Base-by-base conservation (phyloP, 2,329 filamentous ascomycete genomes). In the Penicillium capsulatum region DNA sequence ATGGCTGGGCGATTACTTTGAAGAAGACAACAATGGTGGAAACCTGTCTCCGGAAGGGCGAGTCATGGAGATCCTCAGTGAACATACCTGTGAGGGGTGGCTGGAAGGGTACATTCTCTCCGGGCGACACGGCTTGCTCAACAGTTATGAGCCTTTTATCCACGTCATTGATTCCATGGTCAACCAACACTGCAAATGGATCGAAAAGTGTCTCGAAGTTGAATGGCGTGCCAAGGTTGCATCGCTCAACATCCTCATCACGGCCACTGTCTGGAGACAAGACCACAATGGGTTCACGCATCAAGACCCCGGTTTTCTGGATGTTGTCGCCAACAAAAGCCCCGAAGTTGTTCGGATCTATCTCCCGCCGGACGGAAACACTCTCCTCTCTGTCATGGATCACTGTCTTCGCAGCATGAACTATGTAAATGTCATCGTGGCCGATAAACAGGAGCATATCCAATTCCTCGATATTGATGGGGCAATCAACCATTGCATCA, bases 141-240 rank as follows among this genome's bases (percentile, higher is more conserved):
- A 88, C 73, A 84, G 80, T 59, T 90, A 90, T 66, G 85, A 90
- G 63, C 83, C 84, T 0, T 90, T 90, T 59, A 85, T 89, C 43
- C 84, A 89, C 58, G 79, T 90, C 54, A 87, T 90, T 54, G 84
- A 89, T 63, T 86, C 82, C 1, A 90, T 90, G 84, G 84, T 90
- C 44, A 88, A 87, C 61, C 84, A 87, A 68, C 84, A 90, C 67
- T 87, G 83, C 71, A 90, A 90, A 64, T 89, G 84, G 84, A 76
- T 89, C 35, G 84, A 90, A 63, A 90, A 89, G 68, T 85, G 80
- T 50, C 70, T 81, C n/a, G 84, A 89, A 57, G 81, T 89, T 14
- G 79, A 84, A 55, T 90, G 85, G 85, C 79, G 85, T 36, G 77
- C 73, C 53, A 82, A 82, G 61, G 70, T 89, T 8, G 76, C 84